These are phyloP conservation scores for Coemansia sp. DNA, from an alignment of 192 early-diverging fungal genomes.

Conservation along the genomic window DNA sequence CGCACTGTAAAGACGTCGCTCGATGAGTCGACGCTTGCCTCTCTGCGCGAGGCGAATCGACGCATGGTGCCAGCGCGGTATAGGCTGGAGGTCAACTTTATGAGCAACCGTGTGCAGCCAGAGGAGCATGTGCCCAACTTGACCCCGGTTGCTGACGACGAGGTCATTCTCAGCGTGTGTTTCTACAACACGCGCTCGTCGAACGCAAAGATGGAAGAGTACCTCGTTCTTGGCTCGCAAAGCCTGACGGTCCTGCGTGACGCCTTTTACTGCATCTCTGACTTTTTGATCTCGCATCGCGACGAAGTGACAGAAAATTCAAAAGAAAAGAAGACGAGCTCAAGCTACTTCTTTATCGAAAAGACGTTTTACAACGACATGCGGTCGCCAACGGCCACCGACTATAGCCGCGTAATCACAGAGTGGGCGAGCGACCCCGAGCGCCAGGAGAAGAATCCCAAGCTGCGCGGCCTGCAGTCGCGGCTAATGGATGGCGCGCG, in stretches of 20 bases:
- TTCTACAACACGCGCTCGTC: constrained; percentile 62
- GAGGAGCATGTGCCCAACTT: constrained; percentile 17
- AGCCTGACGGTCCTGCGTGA: constrained; percentile 65
- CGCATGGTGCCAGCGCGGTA: constrained; percentile 51
- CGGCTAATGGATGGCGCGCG: constrained; percentile 59
- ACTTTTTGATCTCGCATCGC: constrained; percentile 58
- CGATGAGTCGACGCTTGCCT: constrained; percentile 49
- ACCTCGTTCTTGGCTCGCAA: constrained; percentile 67
- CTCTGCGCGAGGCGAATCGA: constrained; percentile 51
- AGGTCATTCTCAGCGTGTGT: constrained; percentile 60
- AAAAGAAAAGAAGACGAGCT: constrained; percentile 55
- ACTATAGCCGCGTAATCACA: constrained; percentile 69
- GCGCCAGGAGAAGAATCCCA: constrained; percentile 51
- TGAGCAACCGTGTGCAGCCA: constrained; percentile 46
- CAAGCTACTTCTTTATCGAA: constrained; percentile 77
- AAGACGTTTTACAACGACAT: constrained; percentile 72
- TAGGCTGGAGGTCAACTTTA: constrained; percentile 54
- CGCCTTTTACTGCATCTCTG: constrained; percentile 66
- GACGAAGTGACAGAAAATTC: constrained; percentile 49
- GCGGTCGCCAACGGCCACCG: constrained; percentile 57
- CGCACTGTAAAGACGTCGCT: constrained; percentile 42
- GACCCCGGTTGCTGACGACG: constrained; percentile 50
- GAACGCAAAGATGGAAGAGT: constrained; percentile 59
- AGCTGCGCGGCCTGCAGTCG: constrained; percentile 50
- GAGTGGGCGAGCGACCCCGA: constrained; percentile 65